These are phyloP conservation scores for Ganoderma meredithae DNA, from an alignment of 1,284 basidiomycete genomes.

Conservation along the genomic window DNA sequence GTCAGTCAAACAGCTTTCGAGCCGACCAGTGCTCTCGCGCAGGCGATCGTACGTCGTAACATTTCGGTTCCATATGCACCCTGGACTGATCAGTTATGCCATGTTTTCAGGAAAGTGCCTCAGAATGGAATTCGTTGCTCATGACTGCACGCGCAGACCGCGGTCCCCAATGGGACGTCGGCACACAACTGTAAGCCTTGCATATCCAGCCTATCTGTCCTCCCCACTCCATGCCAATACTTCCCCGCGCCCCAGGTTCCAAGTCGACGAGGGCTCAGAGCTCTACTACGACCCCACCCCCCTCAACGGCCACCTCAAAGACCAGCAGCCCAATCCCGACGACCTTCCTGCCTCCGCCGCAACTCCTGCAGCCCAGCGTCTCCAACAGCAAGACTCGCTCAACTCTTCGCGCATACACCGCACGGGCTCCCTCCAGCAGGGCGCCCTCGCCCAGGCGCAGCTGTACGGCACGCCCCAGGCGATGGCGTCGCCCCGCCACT, in stretches of 20 bases:
- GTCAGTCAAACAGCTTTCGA: slow-evolving; percentile 70
- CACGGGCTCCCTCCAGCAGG: slow-evolving; percentile 23
- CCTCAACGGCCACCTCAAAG: slow-evolving; percentile 45
- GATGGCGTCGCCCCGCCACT: slow-evolving; percentile 46
- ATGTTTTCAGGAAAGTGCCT: slow-evolving; percentile 70
- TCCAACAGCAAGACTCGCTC: slow-evolving; percentile 20
- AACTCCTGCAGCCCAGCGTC: slow-evolving; percentile 24
- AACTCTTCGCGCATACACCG: slow-evolving; percentile 28
- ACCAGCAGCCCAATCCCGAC: slow-evolving; percentile 41
- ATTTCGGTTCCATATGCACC: neutral
- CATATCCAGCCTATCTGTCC: neutral
- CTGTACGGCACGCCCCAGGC: slow-evolving; percentile 28
- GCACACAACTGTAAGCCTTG: slow-evolving; percentile 74
- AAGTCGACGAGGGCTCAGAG: slow-evolving; percentile 61
- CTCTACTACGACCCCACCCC: slow-evolving; percentile 70
- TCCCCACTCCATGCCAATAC: neutral
- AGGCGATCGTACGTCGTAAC: slow-evolving; percentile 62
- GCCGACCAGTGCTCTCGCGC: slow-evolving; percentile 53
- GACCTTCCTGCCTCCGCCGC: slow-evolving; percentile 28
- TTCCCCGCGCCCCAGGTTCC: slow-evolving; percentile 54
- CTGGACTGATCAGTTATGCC: slow-evolving; percentile 9
- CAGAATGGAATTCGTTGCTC: slow-evolving; percentile 84
- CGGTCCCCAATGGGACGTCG: slow-evolving; percentile 86
- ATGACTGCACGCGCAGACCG: slow-evolving; percentile 78
- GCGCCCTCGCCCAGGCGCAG: slow-evolving; percentile 28